Conservation (phyloP, 768 basidiomycete species). For the Leucosporidium creatinivorum region DNA sequence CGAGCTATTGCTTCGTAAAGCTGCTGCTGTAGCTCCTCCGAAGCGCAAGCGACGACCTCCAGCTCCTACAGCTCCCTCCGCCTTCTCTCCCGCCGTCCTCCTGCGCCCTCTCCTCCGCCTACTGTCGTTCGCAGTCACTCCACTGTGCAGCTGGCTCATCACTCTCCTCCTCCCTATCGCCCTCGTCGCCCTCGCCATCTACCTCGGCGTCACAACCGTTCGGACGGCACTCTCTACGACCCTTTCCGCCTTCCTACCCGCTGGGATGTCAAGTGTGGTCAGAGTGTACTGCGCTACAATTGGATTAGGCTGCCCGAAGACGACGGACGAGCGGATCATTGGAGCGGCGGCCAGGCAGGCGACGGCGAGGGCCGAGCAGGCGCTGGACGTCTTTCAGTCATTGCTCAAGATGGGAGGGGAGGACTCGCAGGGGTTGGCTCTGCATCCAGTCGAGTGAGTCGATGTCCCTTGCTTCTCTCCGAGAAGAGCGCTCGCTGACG, state of each 20-base stretch:
- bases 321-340: neutral
- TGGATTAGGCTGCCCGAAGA: neutral
- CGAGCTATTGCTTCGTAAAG: no score
- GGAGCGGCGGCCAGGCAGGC: slow-evolving; percentile 23
- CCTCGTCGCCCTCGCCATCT: neutral
- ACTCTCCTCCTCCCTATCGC: neutral
- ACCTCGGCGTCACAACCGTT: slow-evolving; percentile 18
- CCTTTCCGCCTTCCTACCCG: neutral
- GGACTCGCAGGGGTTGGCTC: slow-evolving; percentile 3
- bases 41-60: no score
- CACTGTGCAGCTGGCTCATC: no score
- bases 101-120: no score
- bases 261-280: neutral
- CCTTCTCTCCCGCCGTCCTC: no score
- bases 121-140: no score
- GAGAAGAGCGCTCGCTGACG: neutral
- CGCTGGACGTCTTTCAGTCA: slow-evolving; percentile 36
- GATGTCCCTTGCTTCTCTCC: neutral
- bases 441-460: slow-evolving; percentile 36
- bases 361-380: slow-evolving; percentile 23
- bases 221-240: slow-evolving; percentile 5
- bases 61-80: no score
- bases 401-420: slow-evolving; percentile 27
- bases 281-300: neutral
- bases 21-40: no score